These are phyloP conservation scores for Colletotrichum lupini DNA, from an alignment of 2,329 filamentous ascomycete species.

Conservation along the genomic window DNA sequence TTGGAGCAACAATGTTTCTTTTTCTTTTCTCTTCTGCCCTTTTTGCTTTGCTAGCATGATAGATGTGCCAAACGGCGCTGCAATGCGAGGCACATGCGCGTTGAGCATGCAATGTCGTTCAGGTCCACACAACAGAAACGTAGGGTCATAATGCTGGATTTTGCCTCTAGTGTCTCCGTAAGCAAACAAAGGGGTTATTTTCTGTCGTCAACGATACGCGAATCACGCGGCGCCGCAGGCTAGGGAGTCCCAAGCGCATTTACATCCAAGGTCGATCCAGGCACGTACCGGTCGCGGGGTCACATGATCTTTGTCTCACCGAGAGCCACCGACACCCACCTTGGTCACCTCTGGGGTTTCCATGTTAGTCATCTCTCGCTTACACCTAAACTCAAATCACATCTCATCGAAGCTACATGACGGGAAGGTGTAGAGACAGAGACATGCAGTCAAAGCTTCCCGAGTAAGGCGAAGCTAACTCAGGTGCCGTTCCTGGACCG, in stretches of 20 bases:
- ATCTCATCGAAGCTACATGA: background rate
- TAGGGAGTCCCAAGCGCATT: constrained; percentile 17
- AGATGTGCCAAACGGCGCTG: background rate
- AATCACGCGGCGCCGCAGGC: constrained; percentile 19
- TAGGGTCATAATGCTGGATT: background rate
- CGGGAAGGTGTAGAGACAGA: background rate
- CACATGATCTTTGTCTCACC: constrained; percentile 14
- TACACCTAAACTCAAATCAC: background rate
- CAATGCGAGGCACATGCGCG: constrained; percentile 1
- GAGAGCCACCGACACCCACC: background rate
- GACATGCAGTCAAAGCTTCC: background rate
- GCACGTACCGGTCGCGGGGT: constrained; percentile 10
- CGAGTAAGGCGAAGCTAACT: constrained; percentile 10
- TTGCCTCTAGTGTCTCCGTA: background rate
- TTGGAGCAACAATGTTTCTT: background rate
- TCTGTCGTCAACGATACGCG: background rate
- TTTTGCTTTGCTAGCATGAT: background rate
- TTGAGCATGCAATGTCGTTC: background rate
- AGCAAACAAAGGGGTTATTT: constrained; percentile 16
- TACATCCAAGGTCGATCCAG: constrained; percentile 7
- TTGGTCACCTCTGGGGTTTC: background rate
- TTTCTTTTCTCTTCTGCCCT: background rate
- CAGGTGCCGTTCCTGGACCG: background rate
- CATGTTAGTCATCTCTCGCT: background rate
- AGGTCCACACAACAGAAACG: background rate